phyloP scores from a whole-genome alignment of 495 filamentous ascomycete genomes.

The Lepidopterella palustris region DNA sequence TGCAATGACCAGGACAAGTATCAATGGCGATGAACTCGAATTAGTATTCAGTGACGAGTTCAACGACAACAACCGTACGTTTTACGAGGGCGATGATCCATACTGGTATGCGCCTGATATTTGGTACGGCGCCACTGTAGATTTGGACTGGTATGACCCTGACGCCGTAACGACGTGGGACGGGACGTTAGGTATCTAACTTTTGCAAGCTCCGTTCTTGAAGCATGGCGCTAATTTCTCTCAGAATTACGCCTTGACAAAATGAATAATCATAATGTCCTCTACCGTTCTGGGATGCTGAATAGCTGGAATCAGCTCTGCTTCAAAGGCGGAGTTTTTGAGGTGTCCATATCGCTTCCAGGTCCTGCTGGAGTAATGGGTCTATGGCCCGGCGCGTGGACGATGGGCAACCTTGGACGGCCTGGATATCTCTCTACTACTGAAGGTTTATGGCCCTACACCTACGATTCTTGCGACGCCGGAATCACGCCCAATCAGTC shows the following conservation, averaged over 20 bases:
- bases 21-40: constrained; percentile 55
- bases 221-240: not conserved
- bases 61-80: constrained; percentile 61
- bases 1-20: constrained; percentile 50
- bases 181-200: constrained; percentile 53
- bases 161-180: constrained; percentile 66
- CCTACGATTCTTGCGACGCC: constrained; percentile 66
- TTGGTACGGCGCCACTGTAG: constrained; percentile 73
- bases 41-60: constrained; percentile 80
- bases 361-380: constrained; percentile 61
- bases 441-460: constrained; percentile 74
- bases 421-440: constrained; percentile 65
- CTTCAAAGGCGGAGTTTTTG: constrained; percentile 69
- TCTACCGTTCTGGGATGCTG: constrained; percentile 74
- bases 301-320: constrained; percentile 78
- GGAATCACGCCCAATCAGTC: constrained; percentile 76
- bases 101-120: constrained; percentile 64
- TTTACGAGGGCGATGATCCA: constrained; percentile 69
- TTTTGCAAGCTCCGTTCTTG: not conserved
- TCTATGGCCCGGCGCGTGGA: constrained; percentile 79
- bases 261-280: constrained; percentile 59
- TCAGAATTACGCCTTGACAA: constrained; percentile 47
- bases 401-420: constrained; percentile 68
- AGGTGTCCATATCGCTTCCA: constrained; percentile 70
- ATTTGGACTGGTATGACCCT: constrained; percentile 80